Percentiles rank a stretch among this genome's conserved stretches.
These are phyloP conservation scores for Mycogone perniciosa DNA, from an alignment of 2,329 filamentous ascomycete genomes.

Conservation along the genomic window DNA sequence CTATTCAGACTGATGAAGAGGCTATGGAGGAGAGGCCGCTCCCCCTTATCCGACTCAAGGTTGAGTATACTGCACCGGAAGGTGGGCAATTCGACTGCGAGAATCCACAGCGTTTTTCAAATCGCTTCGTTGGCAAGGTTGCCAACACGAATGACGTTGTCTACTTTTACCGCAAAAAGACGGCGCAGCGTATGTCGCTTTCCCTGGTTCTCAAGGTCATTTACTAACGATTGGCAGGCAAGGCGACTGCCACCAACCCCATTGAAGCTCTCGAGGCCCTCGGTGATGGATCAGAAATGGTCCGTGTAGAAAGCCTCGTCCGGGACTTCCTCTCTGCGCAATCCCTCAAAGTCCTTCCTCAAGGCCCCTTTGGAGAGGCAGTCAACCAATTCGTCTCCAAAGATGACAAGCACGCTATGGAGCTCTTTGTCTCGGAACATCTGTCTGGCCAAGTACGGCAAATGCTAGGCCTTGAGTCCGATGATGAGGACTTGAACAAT, in stretches of 20 bases:
- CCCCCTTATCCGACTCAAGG: conserved; percentile 80
- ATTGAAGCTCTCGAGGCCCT: conserved; percentile 58
- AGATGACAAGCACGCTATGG: conserved; percentile 89
- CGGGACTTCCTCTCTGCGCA: conserved; percentile 81
- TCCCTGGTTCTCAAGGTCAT: background rate
- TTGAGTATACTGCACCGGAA: conserved; percentile 81
- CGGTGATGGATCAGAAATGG: conserved; percentile 47
- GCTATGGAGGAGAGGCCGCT: conserved; percentile 59
- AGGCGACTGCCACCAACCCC: conserved; percentile 42
- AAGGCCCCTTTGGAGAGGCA: conserved; percentile 87
- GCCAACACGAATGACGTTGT: conserved; percentile 93
- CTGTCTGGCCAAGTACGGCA: conserved; percentile 64
- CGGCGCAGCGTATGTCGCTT: conserved; percentile 31
- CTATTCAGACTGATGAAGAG: conserved; percentile 62
- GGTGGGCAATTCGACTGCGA: conserved; percentile 84
- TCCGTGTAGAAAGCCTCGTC: conserved; percentile 86
- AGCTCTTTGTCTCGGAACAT: conserved; percentile 68
- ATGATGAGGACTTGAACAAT: conserved; percentile 59
- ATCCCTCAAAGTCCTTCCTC: conserved; percentile 84
- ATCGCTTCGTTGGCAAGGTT: conserved; percentile 81
- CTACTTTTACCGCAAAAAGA: conserved; percentile 86
- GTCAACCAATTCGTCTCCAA: conserved; percentile 92
- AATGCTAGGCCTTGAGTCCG: conserved; percentile 58
- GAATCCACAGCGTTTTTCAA: conserved; percentile 93
- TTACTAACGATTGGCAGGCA: conserved; percentile 21